Evolutionary conservation across 176 grass and related monocot species (phyloP).

Genomic region (Raddia distichophylla): DNA sequence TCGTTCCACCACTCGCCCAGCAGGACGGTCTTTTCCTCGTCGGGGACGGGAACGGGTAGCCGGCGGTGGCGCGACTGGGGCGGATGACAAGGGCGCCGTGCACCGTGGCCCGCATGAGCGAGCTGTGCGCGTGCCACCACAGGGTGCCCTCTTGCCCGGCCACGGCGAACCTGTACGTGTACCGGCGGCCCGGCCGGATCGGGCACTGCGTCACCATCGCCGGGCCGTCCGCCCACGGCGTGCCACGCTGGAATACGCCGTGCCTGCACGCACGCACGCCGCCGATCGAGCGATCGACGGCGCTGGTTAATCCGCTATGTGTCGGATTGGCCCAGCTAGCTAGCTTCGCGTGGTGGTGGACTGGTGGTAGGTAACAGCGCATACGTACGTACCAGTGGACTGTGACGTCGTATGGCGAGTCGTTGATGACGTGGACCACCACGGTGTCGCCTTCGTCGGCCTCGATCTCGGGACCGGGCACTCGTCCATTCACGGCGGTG

Average conservation of each 20-base stretch:
- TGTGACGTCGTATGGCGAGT: conserved; percentile 59
- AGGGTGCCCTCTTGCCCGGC: conserved; percentile 78
- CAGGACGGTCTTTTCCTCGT: conserved; percentile 54
- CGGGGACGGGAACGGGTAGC: conserved; percentile 59
- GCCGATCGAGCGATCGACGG: not conserved
- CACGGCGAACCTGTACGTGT: conserved; percentile 64
- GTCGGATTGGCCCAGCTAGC: too few relatives aligned
- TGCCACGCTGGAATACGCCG: conserved; percentile 65
- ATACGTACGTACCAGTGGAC: conserved; percentile 58
- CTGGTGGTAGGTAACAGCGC: not conserved
- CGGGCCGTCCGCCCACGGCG: conserved; percentile 74
- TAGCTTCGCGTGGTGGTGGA: too few relatives aligned
- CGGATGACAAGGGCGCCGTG: conserved; percentile 64
- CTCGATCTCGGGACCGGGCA: conserved; percentile 59
- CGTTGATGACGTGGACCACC: conserved; percentile 60
- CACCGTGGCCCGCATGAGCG: conserved; percentile 57
- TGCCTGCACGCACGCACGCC: conserved; percentile 50
- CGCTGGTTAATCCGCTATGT: not conserved
- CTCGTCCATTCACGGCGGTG: conserved; percentile 47
- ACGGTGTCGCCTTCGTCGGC: conserved; percentile 58
- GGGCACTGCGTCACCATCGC: conserved; percentile 81
- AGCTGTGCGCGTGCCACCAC: conserved; percentile 85
- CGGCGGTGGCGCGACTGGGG: conserved; percentile 27
- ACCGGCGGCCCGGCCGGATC: conserved; percentile 51
- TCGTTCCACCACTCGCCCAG: conserved; percentile 82